A percentile compares a stretch with the other conserved stretches of the same genome.
Evolutionary conservation across 2,329 filamentous ascomycete genomes (phyloP).

Genomic region (Alternaria triticina): DNA sequence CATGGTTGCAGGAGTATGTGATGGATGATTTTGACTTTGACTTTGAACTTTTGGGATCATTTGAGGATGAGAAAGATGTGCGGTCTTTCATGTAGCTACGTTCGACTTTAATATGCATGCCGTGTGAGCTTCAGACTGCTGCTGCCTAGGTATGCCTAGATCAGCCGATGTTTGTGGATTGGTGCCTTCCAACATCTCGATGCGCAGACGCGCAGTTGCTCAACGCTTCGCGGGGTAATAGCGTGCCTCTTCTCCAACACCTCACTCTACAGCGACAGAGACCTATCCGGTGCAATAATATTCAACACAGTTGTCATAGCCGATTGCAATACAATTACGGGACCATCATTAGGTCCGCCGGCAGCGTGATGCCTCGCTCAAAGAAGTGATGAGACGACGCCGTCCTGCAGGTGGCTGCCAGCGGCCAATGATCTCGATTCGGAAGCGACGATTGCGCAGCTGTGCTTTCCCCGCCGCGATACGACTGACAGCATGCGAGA

Average conservation of each 20-base stretch:
- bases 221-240: background rate
- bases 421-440: background rate
- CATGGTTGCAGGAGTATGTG: constrained; percentile 2
- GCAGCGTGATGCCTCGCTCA: background rate
- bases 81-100: background rate
- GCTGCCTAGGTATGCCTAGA: background rate
- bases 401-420: background rate
- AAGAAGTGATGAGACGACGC: background rate
- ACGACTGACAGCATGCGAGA: background rate
- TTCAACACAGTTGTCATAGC: no score
- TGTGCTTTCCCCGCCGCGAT: background rate
- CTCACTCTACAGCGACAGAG: background rate
- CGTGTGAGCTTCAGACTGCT: background rate
- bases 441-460: background rate
- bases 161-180: background rate
- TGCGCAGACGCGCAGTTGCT: background rate
- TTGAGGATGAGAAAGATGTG: background rate
- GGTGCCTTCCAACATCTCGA: background rate
- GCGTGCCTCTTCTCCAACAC: background rate
- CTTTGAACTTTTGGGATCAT: background rate
- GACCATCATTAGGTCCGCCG: background rate
- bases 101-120: background rate
- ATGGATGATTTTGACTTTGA: background rate
- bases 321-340: no score
- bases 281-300: background rate